Evolutionary conservation across 371 early-diverging fungal genomes (phyloP).

Genomic region (Vavraia culicis): DNA sequence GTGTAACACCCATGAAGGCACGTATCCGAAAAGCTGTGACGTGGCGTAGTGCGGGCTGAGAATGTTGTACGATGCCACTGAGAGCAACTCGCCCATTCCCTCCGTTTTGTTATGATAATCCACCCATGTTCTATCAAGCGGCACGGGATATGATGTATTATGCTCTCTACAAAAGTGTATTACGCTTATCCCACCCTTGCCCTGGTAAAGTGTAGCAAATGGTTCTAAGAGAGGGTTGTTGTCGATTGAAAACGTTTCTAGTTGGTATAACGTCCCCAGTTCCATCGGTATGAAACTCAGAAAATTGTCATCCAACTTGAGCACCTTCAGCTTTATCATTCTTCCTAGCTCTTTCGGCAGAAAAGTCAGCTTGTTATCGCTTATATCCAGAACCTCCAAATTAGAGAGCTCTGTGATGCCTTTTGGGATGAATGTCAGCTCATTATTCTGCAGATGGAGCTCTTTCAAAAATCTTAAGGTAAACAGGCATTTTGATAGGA

Average conservation of each 20-base stretch:
- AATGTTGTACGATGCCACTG: slow-evolving; percentile 76
- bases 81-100: slow-evolving; percentile 47
- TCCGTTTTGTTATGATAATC: not conserved
- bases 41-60: slow-evolving; percentile 71
- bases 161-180: slow-evolving; percentile 70
- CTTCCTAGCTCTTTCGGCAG: slow-evolving; percentile 73
- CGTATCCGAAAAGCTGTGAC: slow-evolving; percentile 63
- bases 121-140: slow-evolving; percentile 74
- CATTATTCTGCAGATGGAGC: slow-evolving; percentile 35
- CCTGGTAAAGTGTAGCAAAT: slow-evolving; percentile 52
- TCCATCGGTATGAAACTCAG: slow-evolving; percentile 64
- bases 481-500: too few relatives aligned
- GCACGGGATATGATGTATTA: slow-evolving; percentile 52
- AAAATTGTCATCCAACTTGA: slow-evolving; percentile 72
- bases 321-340: slow-evolving; percentile 56
- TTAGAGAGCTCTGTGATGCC: slow-evolving; percentile 34
- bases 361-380: slow-evolving; percentile 59
- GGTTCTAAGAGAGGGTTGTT: slow-evolving; percentile 79
- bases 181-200: slow-evolving; percentile 64
- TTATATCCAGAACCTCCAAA: slow-evolving; percentile 36
- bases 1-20: slow-evolving; percentile 76
- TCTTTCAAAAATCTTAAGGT: too few relatives aligned
- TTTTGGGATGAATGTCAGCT: slow-evolving; percentile 33
- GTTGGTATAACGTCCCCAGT: slow-evolving; percentile 66
- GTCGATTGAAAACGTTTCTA: slow-evolving; percentile 71